Percentiles rank a stretch among this genome's conserved stretches.
Conservation (phyloP, 2,329 filamentous ascomycete genomes). For the Arthroderma uncinatum region DNA sequence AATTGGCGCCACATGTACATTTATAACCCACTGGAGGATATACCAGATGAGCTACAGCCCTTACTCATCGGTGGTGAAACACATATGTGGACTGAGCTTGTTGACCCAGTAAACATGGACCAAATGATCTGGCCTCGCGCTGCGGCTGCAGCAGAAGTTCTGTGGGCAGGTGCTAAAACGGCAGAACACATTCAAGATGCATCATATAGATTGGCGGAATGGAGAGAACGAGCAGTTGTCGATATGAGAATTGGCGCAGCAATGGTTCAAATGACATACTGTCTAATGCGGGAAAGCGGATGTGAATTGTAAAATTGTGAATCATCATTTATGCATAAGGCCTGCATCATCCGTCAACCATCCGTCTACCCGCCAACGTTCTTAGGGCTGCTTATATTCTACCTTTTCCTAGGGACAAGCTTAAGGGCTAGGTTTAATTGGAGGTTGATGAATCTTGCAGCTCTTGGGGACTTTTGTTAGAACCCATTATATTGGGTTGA, state of each 20-base stretch:
- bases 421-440: too few species aligned
- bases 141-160: constrained; percentile 61
- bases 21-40: constrained; percentile 58
- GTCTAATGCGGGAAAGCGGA: constrained; percentile 34
- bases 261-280: constrained; percentile 62
- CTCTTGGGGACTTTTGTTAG: too few species aligned
- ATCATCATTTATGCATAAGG: background rate
- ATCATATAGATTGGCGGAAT: constrained; percentile 57
- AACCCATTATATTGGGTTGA: too few species aligned
- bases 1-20: constrained; percentile 73
- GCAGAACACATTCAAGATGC: constrained; percentile 43
- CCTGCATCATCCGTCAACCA: background rate
- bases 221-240: constrained; percentile 60
- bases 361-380: too few species aligned
- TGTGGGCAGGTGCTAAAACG: constrained; percentile 57
- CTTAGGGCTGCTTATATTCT: too few species aligned
- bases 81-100: constrained; percentile 69
- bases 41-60: constrained; percentile 51
- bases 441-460: too few species aligned
- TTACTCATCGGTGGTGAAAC: constrained; percentile 72
- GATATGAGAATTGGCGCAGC: constrained; percentile 53
- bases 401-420: too few species aligned
- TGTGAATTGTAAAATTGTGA: constrained; percentile 7
- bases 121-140: constrained; percentile 66
- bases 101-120: constrained; percentile 65